Base-by-base conservation (phyloP, 495 filamentous ascomycete species). In the Chaetomium fimeti region DNA sequence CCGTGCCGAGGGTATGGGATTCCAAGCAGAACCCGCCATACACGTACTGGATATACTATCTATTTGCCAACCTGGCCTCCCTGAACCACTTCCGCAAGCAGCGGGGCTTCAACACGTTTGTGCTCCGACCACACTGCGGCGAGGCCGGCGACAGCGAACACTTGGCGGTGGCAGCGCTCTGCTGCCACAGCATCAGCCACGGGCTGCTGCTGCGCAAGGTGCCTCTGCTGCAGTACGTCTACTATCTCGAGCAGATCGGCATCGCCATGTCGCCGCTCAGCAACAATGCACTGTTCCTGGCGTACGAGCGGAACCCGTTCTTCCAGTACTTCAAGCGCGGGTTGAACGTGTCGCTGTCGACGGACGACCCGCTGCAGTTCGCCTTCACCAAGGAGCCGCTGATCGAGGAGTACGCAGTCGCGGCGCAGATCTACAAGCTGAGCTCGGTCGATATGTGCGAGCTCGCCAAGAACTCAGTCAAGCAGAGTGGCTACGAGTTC, bases 391-490 rank as follows among this genome's bases (percentile, higher is more conserved):
- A 97, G 74, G 94, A 98, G 73, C 94, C 94, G 27, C 78, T 98
- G 52, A 98, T 98, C 68, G 94, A 98, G 75, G 94, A 98, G 72
- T 98, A 98, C 68, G 91, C 92, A 2, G 94, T 98, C 22, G 94
- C 94, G 24, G 94, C 94, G 13, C 94, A 98, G 76, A 98, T 98
- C 54, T 98, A 97, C 78, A 97, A 97, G 77, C 85, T 98, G 27
- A 95, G 88, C 74, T 91, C 92, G 20, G 93, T 97, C 7, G 94
- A 98, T 74, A 98, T 98, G 94, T 98, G 95, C 72, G 94, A 98
- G 77, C 80, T 98, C 40, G 94, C 94, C 5, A 95, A 93, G 76
- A 92, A 97, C 76, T 96, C 91, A 16, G 94, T 98, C 38, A 83
- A 85, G 67, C 94, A 98, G 72, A 95, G 91, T 75, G 94, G 94